Base-by-base conservation (phyloP, 805 yeast species). In the Kockiozyma suomiensis region DNA sequence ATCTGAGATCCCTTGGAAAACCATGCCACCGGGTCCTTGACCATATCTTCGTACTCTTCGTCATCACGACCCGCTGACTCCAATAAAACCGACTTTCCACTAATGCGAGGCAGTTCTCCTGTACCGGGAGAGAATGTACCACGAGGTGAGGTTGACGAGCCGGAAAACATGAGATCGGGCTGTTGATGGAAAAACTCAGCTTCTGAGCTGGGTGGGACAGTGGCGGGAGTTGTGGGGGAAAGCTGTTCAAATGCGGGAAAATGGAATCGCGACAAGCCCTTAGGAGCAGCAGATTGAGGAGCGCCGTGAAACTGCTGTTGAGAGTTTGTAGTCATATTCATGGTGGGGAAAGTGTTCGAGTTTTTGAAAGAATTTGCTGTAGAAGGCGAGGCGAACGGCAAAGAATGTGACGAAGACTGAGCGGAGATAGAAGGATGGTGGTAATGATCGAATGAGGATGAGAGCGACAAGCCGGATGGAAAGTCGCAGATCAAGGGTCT, bases 41-140 rank as follows among this genome's bases (percentile, higher is more conserved):
- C 73, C 46, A 71, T 57, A 38, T 67, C 70, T 48, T 67, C 69
- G 43, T 69, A 71, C 54, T 69, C 73, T 30, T 70, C 72, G 49
- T 71, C 71, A 19, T 70, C 74, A 8, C 68, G 59, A 35, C 68
- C 69, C 17, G 68, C 67, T 12, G 72, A 68, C 54, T 72, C 74
- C 32, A 72, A 47, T 47, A 71, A 55, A 35, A 71, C 58, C 17
- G 72, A 67, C 50, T 72, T 70, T 5, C 74, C 74, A 30, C 70
- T 61, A 17, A 59, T 48, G 17, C 67, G 63, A 13, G 68, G 67
- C 26, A 57, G 15, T 13, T 56, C 68, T 26, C 53, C 50, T 8
- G 38, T 26, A 12, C 58, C 59, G 13, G 59, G 26, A 15, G 64
- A 50, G 43, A 64, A 61, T 3, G 67, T 58, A 3, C 58, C 61